Base-by-base conservation (phyloP, 2,329 filamentous ascomycete genomes). In the Beauveria pseudobassiana region DNA sequence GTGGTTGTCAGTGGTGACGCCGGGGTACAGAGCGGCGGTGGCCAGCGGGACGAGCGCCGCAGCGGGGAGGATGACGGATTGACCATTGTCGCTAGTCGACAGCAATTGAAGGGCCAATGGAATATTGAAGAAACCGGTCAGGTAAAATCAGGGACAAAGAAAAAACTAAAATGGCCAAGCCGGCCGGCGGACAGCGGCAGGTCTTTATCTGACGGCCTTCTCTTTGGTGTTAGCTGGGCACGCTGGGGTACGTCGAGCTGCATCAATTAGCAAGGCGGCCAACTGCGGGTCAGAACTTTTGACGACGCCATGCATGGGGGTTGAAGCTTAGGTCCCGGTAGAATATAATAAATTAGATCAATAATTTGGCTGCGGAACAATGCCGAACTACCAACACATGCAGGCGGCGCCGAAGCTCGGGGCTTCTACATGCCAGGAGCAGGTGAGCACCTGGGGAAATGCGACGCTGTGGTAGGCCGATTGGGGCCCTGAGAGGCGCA, bases 1-100 rank as follows among this genome's bases (percentile, higher is more conserved):
- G 69, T 86, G 83, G 70, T 86, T 86, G 49, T 76, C 68, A 20
- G 75, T 74, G 65, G 76, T 81, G 64, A 82, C 74, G 60, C 76
- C 74, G 58, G 73, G 73, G 64, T 78, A 78, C 18, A 78, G 68
- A 16, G 75, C 73, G 52, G 75, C 76, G 20, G 71, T 63, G 10
- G 69, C 73, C 22, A 72, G 64, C 57, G 72, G 67, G 59, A 71
- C 62, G 49, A 73, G 65, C 43, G 69, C 70, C 61, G 69, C 49
- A 38, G 67, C 62, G 57, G 69, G 63, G 61, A 68, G 60, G 62
- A 62, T 53, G 59, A 53, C 38, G 49, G 65, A 62, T 68, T 67
- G 68, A 64, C 59, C 71, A 73, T 73, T n/a, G 49, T 67, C 20
- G 28, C 61, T n/a, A n/a, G 57, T 22, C 20, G 38, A 46, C 1